Conservation (phyloP, 257 asterid genomes). For the Ehretia macrophylla region DNA sequence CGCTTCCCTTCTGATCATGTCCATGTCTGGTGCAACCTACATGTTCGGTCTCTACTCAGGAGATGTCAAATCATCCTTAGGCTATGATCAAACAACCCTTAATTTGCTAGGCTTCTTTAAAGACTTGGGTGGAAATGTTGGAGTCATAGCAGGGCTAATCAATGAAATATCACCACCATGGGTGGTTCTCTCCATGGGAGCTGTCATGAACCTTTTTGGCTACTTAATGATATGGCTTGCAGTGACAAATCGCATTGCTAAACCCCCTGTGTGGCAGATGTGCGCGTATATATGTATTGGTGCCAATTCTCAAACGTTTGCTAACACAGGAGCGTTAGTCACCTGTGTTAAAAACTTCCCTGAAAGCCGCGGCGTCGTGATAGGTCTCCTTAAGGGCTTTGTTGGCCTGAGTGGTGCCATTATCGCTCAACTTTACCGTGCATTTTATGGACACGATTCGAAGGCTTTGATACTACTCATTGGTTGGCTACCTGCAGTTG, state of each 20-base stretch:
- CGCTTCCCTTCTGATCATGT: slow-evolving; percentile 48
- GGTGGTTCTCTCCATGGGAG: slow-evolving; percentile 50
- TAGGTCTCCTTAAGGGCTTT: slow-evolving; percentile 54
- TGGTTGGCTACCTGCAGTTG: slow-evolving; percentile 62
- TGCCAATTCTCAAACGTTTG: slow-evolving; percentile 58
- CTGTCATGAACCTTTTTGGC: slow-evolving; percentile 50
- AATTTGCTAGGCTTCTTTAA: slow-evolving; percentile 56
- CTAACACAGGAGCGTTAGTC: slow-evolving; percentile 57
- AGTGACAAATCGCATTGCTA: slow-evolving; percentile 28
- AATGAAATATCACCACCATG: slow-evolving; percentile 60
- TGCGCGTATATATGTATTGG: slow-evolving; percentile 57
- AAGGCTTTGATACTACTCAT: slow-evolving; percentile 43
- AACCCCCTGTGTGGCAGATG: slow-evolving; percentile 58
- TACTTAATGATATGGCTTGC: slow-evolving; percentile 75
- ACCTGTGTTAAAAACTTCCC: slow-evolving; percentile 71
- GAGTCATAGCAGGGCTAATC: slow-evolving; percentile 47
- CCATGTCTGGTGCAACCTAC: slow-evolving; percentile 61
- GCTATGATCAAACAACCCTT: slow-evolving; percentile 58
- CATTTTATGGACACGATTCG: slow-evolving; percentile 39
- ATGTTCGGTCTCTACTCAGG: slow-evolving; percentile 60
- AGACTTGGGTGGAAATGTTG: slow-evolving; percentile 58
- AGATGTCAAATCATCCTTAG: slow-evolving; percentile 44
- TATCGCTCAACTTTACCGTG: slow-evolving; percentile 48
- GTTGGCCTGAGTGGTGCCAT: slow-evolving; percentile 72
- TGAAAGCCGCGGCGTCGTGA: slow-evolving; percentile 49